Conservation (phyloP, 1,139 yeast genomes). For the Lodderomyces pseudojiufengensis region DNA sequence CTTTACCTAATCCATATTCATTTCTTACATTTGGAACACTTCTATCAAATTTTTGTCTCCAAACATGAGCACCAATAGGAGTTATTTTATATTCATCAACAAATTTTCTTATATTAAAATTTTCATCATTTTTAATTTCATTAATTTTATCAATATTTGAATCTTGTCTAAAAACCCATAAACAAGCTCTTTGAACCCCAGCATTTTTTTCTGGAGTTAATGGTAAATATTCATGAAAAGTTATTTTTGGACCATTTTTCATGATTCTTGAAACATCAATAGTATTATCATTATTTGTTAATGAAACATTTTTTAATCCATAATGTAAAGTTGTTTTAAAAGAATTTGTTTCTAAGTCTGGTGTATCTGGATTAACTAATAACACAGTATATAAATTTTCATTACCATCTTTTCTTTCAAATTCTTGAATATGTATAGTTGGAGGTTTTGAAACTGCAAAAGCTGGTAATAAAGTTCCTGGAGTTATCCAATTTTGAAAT, state of each 20-base stretch:
- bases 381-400: constrained; percentile 65
- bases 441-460: constrained; percentile 75
- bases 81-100: constrained; percentile 50
- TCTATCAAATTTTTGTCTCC: constrained; percentile 86
- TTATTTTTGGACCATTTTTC: constrained; percentile 34
- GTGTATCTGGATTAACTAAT: constrained; percentile 89
- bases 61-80: constrained; percentile 88
- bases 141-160: constrained; percentile 13
- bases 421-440: constrained; percentile 68
- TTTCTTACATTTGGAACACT: constrained; percentile 65
- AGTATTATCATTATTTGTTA: constrained; percentile 56
- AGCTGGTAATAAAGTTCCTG: constrained; percentile 74
- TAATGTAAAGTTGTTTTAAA: constrained; percentile 73
- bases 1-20: constrained; percentile 67
- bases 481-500: constrained; percentile 61
- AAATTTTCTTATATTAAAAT: constrained; percentile 72
- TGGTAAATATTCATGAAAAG: constrained; percentile 66
- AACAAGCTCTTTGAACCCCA: constrained; percentile 75
- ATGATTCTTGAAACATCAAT: constrained; percentile 51
- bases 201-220: constrained; percentile 89
- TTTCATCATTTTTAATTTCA: constrained; percentile 31
- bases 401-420: constrained; percentile 40
- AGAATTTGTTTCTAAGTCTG: constrained; percentile 67
- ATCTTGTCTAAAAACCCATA: constrained; percentile 86
- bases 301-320: constrained; percentile 68